Percentiles rank a stretch among this genome's conserved stretches.
These are phyloP conservation scores for Alternaria sp. DNA, from an alignment of 2,329 filamentous ascomycete species.

Conservation along the genomic window DNA sequence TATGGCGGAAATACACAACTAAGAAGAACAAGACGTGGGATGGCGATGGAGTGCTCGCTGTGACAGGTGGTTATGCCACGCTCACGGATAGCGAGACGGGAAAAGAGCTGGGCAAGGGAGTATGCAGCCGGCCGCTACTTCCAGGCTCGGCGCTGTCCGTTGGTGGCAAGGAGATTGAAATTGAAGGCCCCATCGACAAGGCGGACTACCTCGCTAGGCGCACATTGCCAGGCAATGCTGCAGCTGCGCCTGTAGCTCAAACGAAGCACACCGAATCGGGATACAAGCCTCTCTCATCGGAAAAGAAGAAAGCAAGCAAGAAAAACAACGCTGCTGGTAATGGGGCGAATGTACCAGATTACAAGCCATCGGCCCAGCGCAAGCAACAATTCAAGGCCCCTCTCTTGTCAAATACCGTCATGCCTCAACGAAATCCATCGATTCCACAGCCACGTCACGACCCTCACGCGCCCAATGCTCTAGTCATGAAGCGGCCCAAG, in stretches of 20 bases:
- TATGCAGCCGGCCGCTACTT: constrained; percentile 65
- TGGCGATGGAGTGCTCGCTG: constrained; percentile 71
- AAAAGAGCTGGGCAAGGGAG: constrained; percentile 67
- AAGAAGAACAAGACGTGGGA: constrained; percentile 85
- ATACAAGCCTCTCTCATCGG: constrained; percentile 24
- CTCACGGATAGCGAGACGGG: constrained; percentile 69
- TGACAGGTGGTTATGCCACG: constrained; percentile 65
- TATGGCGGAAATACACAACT: constrained; percentile 71
- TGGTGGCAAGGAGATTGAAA: constrained; percentile 73
- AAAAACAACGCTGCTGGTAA: constrained; percentile 18
- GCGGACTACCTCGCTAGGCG: constrained; percentile 65
- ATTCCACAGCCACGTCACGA: constrained; percentile 71
- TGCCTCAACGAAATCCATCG: constrained; percentile 58
- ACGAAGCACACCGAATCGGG: constrained; percentile 24
- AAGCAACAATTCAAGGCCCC: constrained; percentile 70
- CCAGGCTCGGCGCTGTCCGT: constrained; percentile 69
- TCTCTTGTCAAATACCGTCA: constrained; percentile 62
- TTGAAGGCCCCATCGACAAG: constrained; percentile 69
- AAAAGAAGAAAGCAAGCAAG: constrained; percentile 28
- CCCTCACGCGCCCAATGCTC: constrained; percentile 65
- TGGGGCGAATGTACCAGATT: constrained; percentile 50
- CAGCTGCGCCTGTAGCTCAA: constrained; percentile 29
- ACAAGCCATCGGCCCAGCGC: constrained; percentile 50
- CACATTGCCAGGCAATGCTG: constrained; percentile 52
- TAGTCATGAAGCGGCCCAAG: constrained; percentile 72